Conservation (phyloP, 1,139 yeast genomes). For the Zygoascus hellenicus region DNA sequence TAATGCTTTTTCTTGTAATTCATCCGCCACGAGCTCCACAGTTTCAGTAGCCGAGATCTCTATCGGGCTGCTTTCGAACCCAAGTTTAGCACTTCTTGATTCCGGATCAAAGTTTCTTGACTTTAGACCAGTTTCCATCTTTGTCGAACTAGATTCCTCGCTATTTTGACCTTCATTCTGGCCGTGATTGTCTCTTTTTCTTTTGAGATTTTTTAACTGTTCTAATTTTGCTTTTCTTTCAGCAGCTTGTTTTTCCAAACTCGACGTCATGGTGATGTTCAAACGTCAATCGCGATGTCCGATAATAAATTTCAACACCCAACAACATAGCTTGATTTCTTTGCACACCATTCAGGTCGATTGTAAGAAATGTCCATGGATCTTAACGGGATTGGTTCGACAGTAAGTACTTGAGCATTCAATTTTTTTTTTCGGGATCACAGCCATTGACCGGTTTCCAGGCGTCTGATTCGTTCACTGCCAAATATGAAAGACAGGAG, state of each 20-base stretch:
- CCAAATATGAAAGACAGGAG: conserved; percentile 13
- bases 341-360: not conserved
- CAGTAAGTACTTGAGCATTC: not conserved
- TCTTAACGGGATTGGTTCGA: conserved; percentile 5
- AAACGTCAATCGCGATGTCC: not conserved
- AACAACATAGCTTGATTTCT: not conserved
- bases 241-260: conserved; percentile 37
- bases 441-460: not conserved
- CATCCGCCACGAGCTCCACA: conserved; percentile 35
- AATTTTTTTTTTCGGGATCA: not conserved
- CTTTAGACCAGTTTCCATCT: conserved; percentile 8
- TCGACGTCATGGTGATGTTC: conserved; percentile 2
- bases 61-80: conserved; percentile 34
- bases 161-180: conserved; percentile 1
- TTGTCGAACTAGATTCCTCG: conserved; percentile 16
- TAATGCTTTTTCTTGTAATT: conserved; percentile 30
- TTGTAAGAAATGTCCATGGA: conserved; percentile 2
- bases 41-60: conserved; percentile 34
- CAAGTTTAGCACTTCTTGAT: conserved; percentile 31
- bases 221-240: conserved; percentile 38
- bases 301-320: conserved; percentile 3
- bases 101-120: conserved; percentile 36
- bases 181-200: conserved; percentile 17
- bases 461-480: not conserved
- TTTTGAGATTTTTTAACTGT: conserved; percentile 33